phyloP scores from a whole-genome alignment of 2,329 filamentous ascomycete species.

The Fusarium udum region DNA sequence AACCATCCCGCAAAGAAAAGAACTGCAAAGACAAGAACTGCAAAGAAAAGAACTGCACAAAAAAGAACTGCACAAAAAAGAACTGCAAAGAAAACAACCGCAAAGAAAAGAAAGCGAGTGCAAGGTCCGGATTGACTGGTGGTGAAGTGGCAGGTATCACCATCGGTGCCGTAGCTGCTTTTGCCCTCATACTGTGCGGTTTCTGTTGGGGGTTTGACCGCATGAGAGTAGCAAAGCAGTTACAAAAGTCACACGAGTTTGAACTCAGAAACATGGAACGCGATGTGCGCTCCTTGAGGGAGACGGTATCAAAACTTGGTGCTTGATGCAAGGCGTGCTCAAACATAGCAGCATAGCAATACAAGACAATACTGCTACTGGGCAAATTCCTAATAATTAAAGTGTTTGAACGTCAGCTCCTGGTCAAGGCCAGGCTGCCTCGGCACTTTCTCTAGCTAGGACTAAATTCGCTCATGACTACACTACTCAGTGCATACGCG shows the following conservation, averaged over 20 bases:
- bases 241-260: background rate
- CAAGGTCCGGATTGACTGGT: background rate
- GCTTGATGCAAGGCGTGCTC: background rate
- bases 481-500: background rate
- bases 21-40: background rate
- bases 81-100: background rate
- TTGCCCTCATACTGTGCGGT: background rate
- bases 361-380: background rate
- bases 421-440: no score
- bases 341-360: background rate
- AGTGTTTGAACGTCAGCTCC: background rate
- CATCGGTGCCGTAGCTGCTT: background rate
- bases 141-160: background rate
- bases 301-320: background rate
- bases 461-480: background rate
- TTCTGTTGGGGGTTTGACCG: background rate
- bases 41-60: background rate
- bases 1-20: rapidly evolving
- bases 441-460: rapidly evolving
- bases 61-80: background rate
- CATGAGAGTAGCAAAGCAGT: background rate
- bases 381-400: background rate
- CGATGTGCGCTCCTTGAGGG: background rate
- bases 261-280: background rate
- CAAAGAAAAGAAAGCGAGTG: rapidly evolving